Percentiles rank a stretch among this genome's conserved stretches.
phyloP scores from a whole-genome alignment of 495 filamentous ascomycete species.

The Penicillium mononematosum region DNA sequence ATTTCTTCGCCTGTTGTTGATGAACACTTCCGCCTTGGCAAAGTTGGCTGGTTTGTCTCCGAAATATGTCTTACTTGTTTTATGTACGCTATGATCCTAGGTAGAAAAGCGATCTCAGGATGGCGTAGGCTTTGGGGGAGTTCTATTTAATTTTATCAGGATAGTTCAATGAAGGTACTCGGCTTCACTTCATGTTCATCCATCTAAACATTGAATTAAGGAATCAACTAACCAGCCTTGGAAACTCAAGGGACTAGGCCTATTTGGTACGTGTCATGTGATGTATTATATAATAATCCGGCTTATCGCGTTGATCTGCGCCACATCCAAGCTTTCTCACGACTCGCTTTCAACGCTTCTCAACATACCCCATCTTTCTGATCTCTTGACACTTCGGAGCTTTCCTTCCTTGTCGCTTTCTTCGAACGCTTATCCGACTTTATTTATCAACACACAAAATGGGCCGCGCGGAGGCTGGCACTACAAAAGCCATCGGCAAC shows the following conservation, averaged over 20 bases:
- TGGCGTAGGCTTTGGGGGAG: conserved; percentile 28
- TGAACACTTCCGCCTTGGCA: background rate
- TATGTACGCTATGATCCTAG: conserved; percentile 26
- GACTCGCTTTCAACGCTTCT: background rate
- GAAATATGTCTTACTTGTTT: conserved; percentile 12
- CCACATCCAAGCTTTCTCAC: background rate
- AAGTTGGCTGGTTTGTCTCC: conserved; percentile 15
- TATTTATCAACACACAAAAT: conserved; percentile 52
- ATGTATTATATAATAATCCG: background rate
- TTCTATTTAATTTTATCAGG: conserved; percentile 15
- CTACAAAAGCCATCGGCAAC: conserved; percentile 81
- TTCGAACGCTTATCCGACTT: background rate
- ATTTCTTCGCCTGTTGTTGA: background rate
- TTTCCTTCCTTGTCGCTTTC: background rate
- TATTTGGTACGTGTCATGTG: background rate
- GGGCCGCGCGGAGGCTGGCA: conserved; percentile 89
- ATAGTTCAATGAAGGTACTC: conserved; percentile 1
- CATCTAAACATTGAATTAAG: background rate
- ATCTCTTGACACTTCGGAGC: background rate
- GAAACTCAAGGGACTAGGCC: background rate
- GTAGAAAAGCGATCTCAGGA: conserved; percentile 27
- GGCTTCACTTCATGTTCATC: background rate
- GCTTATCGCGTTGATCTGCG: background rate
- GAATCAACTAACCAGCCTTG: background rate
- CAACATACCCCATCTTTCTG: conserved; percentile 1